Evolutionary conservation across 2,329 filamentous ascomycete genomes (phyloP).

Genomic region (Teratosphaeria pseudoeucalypti): DNA sequence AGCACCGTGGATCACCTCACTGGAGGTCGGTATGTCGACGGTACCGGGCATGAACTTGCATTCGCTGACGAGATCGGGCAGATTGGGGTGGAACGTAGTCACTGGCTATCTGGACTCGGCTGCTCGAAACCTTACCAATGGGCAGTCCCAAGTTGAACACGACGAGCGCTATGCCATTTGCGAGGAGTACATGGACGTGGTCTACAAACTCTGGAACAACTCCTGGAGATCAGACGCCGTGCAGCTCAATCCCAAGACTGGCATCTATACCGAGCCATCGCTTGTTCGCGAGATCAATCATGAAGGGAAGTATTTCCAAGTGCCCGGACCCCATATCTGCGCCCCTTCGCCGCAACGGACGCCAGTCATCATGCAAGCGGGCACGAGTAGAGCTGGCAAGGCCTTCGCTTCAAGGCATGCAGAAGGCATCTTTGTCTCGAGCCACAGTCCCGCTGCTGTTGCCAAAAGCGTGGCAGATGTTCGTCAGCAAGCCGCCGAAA

Average conservation of each 20-base stretch:
- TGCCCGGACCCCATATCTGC: slow-evolving; percentile 36
- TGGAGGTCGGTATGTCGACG: slow-evolving; percentile 27
- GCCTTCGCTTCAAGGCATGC: slow-evolving; percentile 59
- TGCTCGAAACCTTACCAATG: slow-evolving; percentile 49
- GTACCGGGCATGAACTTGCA: neutral
- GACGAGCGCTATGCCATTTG: slow-evolving; percentile 52
- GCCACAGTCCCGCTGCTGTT: neutral
- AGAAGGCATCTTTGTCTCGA: slow-evolving; percentile 50
- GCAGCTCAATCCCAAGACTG: slow-evolving; percentile 41
- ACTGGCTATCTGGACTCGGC: slow-evolving; percentile 53
- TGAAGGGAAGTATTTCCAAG: slow-evolving; percentile 36
- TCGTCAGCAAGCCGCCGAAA: slow-evolving; percentile 24
- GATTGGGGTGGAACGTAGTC: slow-evolving; percentile 59
- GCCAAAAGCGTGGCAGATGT: neutral
- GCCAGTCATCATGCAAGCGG: slow-evolving; percentile 56
- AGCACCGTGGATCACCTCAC: slow-evolving; percentile 55
- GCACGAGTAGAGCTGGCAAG: slow-evolving; percentile 56
- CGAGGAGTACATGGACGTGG: slow-evolving; percentile 50
- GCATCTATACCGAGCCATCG: slow-evolving; percentile 48
- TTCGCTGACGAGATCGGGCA: slow-evolving; percentile 32
- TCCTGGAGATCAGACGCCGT: slow-evolving; percentile 48
- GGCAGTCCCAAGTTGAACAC: slow-evolving; percentile 48
- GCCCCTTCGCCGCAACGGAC: slow-evolving; percentile 32
- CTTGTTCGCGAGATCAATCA: slow-evolving; percentile 53
- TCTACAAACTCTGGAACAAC: slow-evolving; percentile 53